Evolutionary conservation across 106 monocot genomes (phyloP), one percentile per base, ranked within the genome.

Genomic region (Allium fistulosum): DNA sequence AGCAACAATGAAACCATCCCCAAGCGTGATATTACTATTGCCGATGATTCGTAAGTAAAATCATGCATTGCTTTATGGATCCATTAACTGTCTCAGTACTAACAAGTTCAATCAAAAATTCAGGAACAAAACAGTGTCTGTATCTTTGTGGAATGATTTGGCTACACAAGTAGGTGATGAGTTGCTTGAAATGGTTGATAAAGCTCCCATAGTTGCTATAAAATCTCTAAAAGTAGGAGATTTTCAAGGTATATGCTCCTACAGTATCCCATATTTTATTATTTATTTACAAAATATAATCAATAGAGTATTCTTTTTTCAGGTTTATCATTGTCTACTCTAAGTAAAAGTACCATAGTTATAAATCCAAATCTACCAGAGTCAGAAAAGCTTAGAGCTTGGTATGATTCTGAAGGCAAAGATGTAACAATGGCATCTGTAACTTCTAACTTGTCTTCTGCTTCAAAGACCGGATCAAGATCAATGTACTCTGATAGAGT

Each of bases 401-500:
- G 99, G 99, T 90, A 90, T 83, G 89, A 85, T 56, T 79, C 87
- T 46, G 90, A 93, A 59, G 93, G 97, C 48, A 90, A 81, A 53
- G 77, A 61, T 45, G 49, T 74, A 17, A 60, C 86, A 56, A 72
- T 99, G 82, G 59, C 82, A 63, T 77, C 84, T 61, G 57, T 87
- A 48, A 85, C 79, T 1, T 89, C 89, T 28, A 77, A 63, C 17
- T 56, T 96, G 73, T 68, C 28, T 49, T 50, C 76, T 46, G 69
- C 76, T 17, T 57, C 86, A 15, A 92, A 74, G 76, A 80, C 47
- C 70, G 87, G 84, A 26, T 65, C 60, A n/a, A 74, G 82, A 46
- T 99, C 90, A 4, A 85, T 99, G 87, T 90, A 92, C 48, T 82
- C 87, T 64, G 92, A 93, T 75, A 80, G 90, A 61, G 90, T 99